Evolutionary conservation across 768 basidiomycete species (phyloP).

Genomic region (Tulasnella sp.): DNA sequence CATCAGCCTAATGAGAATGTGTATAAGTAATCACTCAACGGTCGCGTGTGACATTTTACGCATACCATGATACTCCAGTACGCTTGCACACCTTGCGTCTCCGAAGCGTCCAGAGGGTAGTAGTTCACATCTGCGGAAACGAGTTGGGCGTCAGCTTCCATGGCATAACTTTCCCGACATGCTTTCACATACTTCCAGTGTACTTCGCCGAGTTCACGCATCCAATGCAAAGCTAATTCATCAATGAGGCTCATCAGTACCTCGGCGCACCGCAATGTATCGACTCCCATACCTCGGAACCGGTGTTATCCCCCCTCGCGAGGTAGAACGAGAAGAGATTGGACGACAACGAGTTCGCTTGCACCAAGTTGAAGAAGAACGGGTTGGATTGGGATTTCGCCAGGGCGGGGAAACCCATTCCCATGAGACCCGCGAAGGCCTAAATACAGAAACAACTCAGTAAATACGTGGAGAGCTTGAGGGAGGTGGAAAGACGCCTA

Average conservation of each 20-base stretch:
- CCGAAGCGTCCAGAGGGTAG: not conserved
- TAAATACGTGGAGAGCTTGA: not conserved
- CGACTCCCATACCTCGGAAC: not conserved
- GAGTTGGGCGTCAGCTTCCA: no score
- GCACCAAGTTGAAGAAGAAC: not conserved
- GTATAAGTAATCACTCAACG: no score
- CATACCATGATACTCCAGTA: conserved; percentile 6
- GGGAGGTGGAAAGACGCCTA: no score
- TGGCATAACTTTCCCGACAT: not conserved
- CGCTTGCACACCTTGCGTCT: not conserved
- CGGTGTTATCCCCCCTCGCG: not conserved
- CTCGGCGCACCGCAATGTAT: not conserved
- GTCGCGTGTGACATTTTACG: no score
- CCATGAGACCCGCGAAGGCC: not conserved
- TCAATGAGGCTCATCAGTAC: not conserved
- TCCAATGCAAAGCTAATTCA: not conserved
- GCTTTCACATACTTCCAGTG: not conserved
- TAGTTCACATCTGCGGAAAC: not conserved
- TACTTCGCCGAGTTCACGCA: not conserved
- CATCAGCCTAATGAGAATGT: no score
- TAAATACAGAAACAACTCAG: not conserved
- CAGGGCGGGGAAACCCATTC: not conserved
- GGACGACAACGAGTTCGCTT: not conserved
- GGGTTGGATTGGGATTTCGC: not conserved
- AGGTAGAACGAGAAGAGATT: not conserved